Evolutionary conservation across 2,329 filamentous ascomycete genomes (phyloP), one percentile per base, ranked within the genome.

Genomic region (Talaromyces atroroseus): DNA sequence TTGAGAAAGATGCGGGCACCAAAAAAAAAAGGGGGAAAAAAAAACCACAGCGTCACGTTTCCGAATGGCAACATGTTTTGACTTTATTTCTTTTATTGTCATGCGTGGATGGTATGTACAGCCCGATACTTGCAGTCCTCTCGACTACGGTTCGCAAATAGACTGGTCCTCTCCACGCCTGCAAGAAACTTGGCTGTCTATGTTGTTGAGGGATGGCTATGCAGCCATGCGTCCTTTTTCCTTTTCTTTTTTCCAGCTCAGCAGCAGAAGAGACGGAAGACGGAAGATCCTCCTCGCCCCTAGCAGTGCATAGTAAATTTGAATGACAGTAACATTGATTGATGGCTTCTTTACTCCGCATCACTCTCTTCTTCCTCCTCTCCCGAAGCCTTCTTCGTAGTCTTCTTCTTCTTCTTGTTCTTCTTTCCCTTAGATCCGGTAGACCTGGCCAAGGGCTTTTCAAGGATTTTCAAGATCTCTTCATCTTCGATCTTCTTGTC

Each of bases 401-500:
- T 79, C 84, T 92, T 95, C 82, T 91, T 95, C 82, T 91, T 92
- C 80, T 89, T 94, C 80, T 90, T 90, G 71, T 90, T 92, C 73
- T 92, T 91, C 18, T 95, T 95, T 78, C 89, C 89, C 75, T 88
- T 88, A 61, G 85, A 78, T 52, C 71, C 72, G 24, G 75, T 73
- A 14, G 76, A 72, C 68, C 80, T 81, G 56, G 77, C 76, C 64
- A 95, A 76, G 42, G 91, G 90, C 74, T 89, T 87, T 76, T 92
- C 89, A 52, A 96, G 81, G 61, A 96, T 90, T 80, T 91, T 89
- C 65, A 95, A 84, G 63, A 96, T 80, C 78, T 95, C 91, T 78
- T 94, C 89, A 62, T 96, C 90, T 61, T 84, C 86, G 68, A 99
- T 96, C 83, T 96, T 96, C 84, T 97, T 97, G 75, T 97, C 92